Evolutionary conservation across 2,329 filamentous ascomycete genomes (phyloP).

Genomic region (Fusarium solani-melongenae): DNA sequence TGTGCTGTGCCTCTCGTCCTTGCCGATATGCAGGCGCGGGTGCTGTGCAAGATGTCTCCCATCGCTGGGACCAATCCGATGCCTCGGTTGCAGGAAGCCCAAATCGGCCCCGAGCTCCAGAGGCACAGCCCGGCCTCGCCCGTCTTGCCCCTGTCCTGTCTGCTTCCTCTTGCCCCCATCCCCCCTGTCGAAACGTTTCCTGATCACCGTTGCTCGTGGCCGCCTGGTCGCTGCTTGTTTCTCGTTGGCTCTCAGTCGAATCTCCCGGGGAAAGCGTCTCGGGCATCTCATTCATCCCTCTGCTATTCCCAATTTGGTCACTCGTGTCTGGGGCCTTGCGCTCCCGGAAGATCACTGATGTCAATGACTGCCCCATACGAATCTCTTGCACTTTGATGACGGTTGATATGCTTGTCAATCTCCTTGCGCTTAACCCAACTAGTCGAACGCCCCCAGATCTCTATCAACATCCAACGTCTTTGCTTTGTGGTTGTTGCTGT

Average conservation of each 20-base stretch:
- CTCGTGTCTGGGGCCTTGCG: slow-evolving; percentile 34
- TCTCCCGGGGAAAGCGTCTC: slow-evolving; percentile 36
- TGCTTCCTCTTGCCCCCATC: slow-evolving; percentile 5
- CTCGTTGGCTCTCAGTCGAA: slow-evolving; percentile 28
- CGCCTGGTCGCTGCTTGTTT: slow-evolving; percentile 21
- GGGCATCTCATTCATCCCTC: slow-evolving; percentile 16
- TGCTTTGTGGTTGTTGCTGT: background rate
- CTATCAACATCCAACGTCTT: background rate
- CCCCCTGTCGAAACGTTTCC: slow-evolving; percentile 22
- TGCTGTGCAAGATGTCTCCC: slow-evolving; percentile 14
- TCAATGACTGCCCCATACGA: slow-evolving; percentile 28
- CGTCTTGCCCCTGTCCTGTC: slow-evolving; percentile 24
- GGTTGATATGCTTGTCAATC: slow-evolving; percentile 34
- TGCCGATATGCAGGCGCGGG: slow-evolving; percentile 9
- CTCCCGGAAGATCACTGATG: slow-evolving; percentile 42
- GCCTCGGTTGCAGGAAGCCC: slow-evolving; percentile 30
- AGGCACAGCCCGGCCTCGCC: slow-evolving; percentile 41
- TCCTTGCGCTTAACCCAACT: slow-evolving; percentile 25
- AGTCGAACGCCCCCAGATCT: background rate
- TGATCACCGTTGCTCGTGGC: slow-evolving; percentile 1
- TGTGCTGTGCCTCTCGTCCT: slow-evolving; percentile 30
- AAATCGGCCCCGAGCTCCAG: slow-evolving; percentile 40
- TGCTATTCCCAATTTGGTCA: slow-evolving; percentile 34
- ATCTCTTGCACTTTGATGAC: slow-evolving; percentile 23
- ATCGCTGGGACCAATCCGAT: slow-evolving; percentile 33